These are phyloP conservation scores for Silene vulgaris DNA, from an alignment of 179 eudicot species.

Conservation along the genomic window DNA sequence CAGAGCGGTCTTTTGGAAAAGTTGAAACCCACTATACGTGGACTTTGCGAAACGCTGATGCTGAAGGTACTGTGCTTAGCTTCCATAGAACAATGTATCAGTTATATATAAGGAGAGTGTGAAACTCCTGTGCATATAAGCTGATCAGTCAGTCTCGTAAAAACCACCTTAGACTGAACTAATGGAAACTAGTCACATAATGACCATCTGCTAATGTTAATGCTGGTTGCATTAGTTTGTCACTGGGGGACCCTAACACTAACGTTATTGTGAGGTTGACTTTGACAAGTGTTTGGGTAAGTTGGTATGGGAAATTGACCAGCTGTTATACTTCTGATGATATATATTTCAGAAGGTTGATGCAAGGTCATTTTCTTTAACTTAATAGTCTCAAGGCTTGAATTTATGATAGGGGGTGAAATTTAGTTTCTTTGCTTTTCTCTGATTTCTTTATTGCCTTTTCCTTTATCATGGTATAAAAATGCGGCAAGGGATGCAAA, in stretches of 20 bases:
- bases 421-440: neutral
- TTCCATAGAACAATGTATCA: neutral
- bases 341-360: neutral
- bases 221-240: no score
- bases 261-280: no score
- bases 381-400: neutral
- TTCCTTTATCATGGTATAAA: neutral
- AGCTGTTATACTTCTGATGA: neutral
- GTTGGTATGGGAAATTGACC: neutral
- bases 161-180: no score
- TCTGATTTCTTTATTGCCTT: neutral
- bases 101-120: neutral
- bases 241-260: no score
- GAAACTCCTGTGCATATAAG: neutral
- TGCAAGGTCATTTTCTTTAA: neutral
- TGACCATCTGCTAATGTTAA: no score
- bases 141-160: neutral
- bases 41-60: constrained; percentile 51
- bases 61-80: constrained; percentile 45
- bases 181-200: no score
- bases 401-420: constrained; percentile 1
- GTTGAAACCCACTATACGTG: constrained; percentile 40
- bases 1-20: constrained; percentile 44
- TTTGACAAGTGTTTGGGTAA: no score
- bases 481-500: no score